Evolutionary conservation across 2,329 filamentous ascomycete species (phyloP).

Genomic region (Alternaria rosae): DNA sequence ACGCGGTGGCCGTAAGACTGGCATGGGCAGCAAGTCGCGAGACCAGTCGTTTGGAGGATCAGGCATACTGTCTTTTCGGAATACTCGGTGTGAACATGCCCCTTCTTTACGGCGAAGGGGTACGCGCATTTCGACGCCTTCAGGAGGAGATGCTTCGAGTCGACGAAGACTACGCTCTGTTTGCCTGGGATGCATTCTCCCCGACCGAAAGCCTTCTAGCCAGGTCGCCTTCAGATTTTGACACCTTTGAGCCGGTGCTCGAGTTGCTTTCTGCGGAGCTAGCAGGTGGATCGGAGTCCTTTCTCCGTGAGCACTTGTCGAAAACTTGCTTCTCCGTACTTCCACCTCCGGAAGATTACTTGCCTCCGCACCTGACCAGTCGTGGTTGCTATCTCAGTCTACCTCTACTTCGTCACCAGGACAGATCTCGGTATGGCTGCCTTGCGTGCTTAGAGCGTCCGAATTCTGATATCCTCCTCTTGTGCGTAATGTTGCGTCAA

Average conservation of each 20-base stretch:
- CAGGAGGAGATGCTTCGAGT: background rate
- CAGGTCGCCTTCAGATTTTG: background rate
- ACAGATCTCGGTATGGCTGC: background rate
- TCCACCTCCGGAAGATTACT: background rate
- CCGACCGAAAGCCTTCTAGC: background rate
- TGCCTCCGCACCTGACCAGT: background rate
- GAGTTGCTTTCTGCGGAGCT: too few species aligned
- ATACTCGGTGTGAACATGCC: background rate
- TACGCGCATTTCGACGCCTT: background rate
- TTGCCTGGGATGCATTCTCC: background rate
- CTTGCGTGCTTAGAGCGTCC: background rate
- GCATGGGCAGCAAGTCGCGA: background rate
- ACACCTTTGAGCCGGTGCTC: background rate
- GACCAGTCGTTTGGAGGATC: background rate
- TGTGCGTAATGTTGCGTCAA: background rate
- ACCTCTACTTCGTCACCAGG: background rate
- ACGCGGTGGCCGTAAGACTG: background rate
- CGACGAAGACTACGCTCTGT: background rate
- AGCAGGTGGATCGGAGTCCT: fast-evolving
- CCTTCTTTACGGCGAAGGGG: background rate
- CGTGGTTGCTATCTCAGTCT: background rate
- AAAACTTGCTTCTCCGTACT: background rate
- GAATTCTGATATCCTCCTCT: background rate
- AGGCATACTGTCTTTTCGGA: background rate
- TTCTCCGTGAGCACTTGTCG: background rate